A percentile compares a stretch with the other conserved stretches of the same genome.
phyloP scores from a whole-genome alignment of 73 alveolate species.

The Blepharisma japonicum region DNA sequence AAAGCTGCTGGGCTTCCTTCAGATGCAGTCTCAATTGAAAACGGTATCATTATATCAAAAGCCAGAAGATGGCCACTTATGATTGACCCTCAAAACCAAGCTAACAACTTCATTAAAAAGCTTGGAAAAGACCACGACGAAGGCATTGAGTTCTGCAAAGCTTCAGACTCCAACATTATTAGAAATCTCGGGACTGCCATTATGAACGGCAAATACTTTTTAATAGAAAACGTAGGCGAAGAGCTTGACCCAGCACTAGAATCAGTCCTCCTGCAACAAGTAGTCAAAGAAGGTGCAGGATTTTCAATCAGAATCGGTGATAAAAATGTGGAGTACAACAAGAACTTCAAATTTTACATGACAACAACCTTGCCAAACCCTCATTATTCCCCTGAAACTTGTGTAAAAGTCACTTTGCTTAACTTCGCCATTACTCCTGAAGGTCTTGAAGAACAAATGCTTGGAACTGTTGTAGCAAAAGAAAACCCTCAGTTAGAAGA shows the following conservation, averaged over 20 bases:
- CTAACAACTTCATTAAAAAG: constrained; percentile 97
- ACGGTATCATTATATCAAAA: constrained; percentile 92
- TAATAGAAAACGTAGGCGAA: constrained; percentile 99
- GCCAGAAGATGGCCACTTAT: constrained; percentile 99
- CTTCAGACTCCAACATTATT: constrained; percentile 58
- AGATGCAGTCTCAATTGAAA: constrained; percentile 95
- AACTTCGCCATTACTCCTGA: constrained; percentile 99
- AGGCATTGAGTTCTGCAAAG: constrained; percentile 83
- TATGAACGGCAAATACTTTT: constrained; percentile 93
- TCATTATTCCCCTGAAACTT: constrained; percentile 98
- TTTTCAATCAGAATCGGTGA: constrained; percentile 55
- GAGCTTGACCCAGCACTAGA: constrained; percentile 99
- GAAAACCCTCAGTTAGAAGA: constrained; percentile 90
- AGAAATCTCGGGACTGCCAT: constrained; percentile 54
- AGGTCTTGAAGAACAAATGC: constrained; percentile 99
- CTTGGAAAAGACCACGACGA: constrained; percentile 97
- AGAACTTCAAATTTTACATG: constrained; percentile 90
- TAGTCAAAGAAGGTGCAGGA: constrained; percentile 43
- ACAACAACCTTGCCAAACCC: constrained; percentile 99
- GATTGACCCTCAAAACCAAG: constrained; percentile 99
- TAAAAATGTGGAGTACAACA: constrained; percentile 56
- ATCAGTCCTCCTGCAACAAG: constrained; percentile 91
- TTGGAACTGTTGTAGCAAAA: constrained; percentile 95
- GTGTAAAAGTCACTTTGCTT: constrained; percentile 97
- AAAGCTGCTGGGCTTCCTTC: constrained; percentile 90